Evolutionary conservation across 768 basidiomycete species (phyloP), one percentile per base, ranked within the genome.

Genomic region (Auricularia heimuer): DNA sequence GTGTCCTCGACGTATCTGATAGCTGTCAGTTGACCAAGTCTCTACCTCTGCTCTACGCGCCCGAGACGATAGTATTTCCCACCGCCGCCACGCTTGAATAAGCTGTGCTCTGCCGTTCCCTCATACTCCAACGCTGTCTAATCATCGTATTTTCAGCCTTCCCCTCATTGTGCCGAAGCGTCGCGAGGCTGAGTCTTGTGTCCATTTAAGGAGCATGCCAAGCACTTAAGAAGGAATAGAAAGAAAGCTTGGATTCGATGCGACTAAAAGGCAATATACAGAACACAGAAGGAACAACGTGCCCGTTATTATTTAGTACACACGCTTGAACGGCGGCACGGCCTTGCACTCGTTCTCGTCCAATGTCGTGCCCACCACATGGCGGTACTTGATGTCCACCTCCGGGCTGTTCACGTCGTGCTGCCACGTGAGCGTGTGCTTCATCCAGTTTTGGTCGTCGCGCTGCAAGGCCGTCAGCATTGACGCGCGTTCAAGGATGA

Each of bases 311-410:
- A 51, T 68, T 68, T 82, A 95, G 77, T 95, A 96, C 64, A 91
- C 90, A 76, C 94, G 92, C 83, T 96, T 96, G 86, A 97, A 97
- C 14, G 96, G 96, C 68, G 96, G 96, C 39, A 98, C 93, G 47
- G 89, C 73, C 82, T 95, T 96, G 88, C 95, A 96, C 80, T 98
- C 96, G 71, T 85, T 88, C 79, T 96, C 92, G 73, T 99, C 96
- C 54, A 98, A 84, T 54, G 97, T 98, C 61, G 77, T 83, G 69
- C 77, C 80, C 71, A 92, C 95, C 69, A 99, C 97, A 34, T 75
- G 73, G 71, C 97, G 91, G 79, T 98, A 99, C 71, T 84, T 84
- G 76, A 99, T 85, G 54, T 87, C 87, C 67, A 98, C 94, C 65
- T 93, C 86, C 11, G 94, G 93, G 67, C 81, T 85, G 65, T 79